Evolutionary conservation across 148 eudicot genomes (phyloP).

Genomic region (Cornus controversa): DNA sequence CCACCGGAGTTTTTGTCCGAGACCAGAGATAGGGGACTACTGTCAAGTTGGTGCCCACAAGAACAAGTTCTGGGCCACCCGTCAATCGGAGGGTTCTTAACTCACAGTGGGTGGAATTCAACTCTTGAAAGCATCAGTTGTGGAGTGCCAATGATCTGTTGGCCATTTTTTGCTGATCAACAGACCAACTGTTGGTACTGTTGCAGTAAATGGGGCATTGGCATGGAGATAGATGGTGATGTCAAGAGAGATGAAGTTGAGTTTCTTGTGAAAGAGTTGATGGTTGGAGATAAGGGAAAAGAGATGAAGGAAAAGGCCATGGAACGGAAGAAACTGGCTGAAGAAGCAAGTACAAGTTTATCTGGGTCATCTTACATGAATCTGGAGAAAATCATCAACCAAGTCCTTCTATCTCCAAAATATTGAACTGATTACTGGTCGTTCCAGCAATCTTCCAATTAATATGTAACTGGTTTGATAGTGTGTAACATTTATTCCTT

Average conservation of each 20-base stretch:
- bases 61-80: conserved; percentile 18
- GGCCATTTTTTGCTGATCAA: conserved; percentile 29
- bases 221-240: conserved; percentile 22
- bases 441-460: too few species aligned
- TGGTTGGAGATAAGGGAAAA: conserved; percentile 24
- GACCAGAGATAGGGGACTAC: conserved; percentile 26
- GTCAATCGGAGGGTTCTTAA: conserved; percentile 26
- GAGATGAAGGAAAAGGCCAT: conserved; percentile 21
- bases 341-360: conserved; percentile 14
- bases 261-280: conserved; percentile 20
- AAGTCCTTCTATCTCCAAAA: neutral
- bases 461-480: too few species aligned
- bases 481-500: too few species aligned
- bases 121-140: conserved; percentile 11
- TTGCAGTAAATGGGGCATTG: conserved; percentile 17
- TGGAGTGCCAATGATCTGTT: conserved; percentile 24
- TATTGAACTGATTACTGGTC: too few species aligned
- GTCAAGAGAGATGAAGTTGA: conserved; percentile 24
- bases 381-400: conserved; percentile 8
- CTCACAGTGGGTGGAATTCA: conserved; percentile 37
- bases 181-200: conserved; percentile 21
- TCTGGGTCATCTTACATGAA: conserved; percentile 16
- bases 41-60: conserved; percentile 33
- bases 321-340: conserved; percentile 23
- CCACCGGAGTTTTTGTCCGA: conserved; percentile 24